phyloP scores from a whole-genome alignment of 2,329 filamentous ascomycete genomes.

The Trichoderma sp. region DNA sequence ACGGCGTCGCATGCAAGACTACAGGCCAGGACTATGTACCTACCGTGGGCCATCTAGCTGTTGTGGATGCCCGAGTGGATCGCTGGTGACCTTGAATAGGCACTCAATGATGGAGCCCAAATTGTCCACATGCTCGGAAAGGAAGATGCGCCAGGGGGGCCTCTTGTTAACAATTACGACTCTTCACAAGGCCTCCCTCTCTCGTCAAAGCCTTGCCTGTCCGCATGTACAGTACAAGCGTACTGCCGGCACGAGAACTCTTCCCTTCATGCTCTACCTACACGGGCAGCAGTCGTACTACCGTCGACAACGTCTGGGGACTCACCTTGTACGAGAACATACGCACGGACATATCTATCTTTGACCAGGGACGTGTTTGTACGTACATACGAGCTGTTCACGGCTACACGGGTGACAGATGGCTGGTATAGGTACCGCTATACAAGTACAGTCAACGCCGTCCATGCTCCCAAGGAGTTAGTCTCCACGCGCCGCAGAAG shows the following conservation, averaged over 20 bases:
- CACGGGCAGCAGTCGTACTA: background rate
- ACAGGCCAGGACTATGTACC: background rate
- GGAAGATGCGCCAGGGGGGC: slow-evolving; percentile 21
- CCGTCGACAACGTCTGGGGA: background rate
- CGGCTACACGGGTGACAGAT: background rate
- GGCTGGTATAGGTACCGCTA: background rate
- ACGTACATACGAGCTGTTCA: background rate
- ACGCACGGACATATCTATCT: background rate
- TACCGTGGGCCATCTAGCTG: slow-evolving; percentile 21
- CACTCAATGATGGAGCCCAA: slow-evolving; percentile 27
- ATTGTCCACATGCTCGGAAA: slow-evolving; percentile 28
- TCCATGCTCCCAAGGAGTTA: slow-evolving; percentile 1
- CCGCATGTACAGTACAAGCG: background rate
- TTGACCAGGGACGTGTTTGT: background rate
- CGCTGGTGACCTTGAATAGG: slow-evolving; percentile 21
- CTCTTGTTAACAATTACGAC: slow-evolving; percentile 7
- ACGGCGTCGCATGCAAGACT: slow-evolving; percentile 28
- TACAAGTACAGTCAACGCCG: background rate
- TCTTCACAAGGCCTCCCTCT: slow-evolving; percentile 4
- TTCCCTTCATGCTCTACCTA: background rate
- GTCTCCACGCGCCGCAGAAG: slow-evolving; percentile 3
- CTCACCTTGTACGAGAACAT: background rate
- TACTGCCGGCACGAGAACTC: background rate
- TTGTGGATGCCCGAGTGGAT: slow-evolving; percentile 26
- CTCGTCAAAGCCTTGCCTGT: slow-evolving; percentile 16